These are phyloP conservation scores for Boletus speciosus DNA, from an alignment of 768 basidiomycete species.

Conservation along the genomic window DNA sequence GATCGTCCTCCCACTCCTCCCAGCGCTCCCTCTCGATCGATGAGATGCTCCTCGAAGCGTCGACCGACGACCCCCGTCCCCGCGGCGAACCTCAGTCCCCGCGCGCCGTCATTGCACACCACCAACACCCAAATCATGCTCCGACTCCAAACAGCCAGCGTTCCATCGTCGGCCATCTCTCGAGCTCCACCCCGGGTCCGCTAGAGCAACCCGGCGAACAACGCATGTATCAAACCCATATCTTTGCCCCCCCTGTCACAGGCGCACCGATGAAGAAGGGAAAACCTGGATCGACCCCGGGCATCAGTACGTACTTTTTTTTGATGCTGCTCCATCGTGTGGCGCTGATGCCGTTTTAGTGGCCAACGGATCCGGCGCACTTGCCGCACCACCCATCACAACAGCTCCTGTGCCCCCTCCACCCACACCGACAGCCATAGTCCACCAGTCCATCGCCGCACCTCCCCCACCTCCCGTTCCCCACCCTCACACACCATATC, in stretches of 20 bases:
- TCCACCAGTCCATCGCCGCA: conserved; percentile 4
- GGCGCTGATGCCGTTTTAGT: conserved; percentile 14
- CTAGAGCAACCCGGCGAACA: conserved; percentile 36
- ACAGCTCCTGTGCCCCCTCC: conserved; percentile 10
- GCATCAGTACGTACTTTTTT: conserved; percentile 19
- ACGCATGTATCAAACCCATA: conserved; percentile 57
- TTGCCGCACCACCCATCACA: conserved; percentile 18
- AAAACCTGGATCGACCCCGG: conserved; percentile 37
- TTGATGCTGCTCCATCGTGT: conserved; percentile 1
- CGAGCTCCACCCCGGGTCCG: conserved; percentile 22
- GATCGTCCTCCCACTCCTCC: conserved; percentile 37
- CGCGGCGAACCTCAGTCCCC: conserved; percentile 33
- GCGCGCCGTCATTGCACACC: conserved; percentile 27
- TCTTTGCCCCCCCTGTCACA: conserved; percentile 70
- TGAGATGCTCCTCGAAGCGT: conserved; percentile 47
- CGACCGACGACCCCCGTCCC: conserved; percentile 36
- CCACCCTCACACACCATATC: conserved; percentile 20
- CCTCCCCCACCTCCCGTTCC: not conserved
- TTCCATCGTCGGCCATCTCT: conserved; percentile 20
- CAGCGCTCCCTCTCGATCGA: conserved; percentile 38
- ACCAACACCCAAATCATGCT: conserved; percentile 29
- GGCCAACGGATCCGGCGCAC: conserved; percentile 18
- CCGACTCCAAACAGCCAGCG: conserved; percentile 16
- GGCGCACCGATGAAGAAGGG: conserved; percentile 69
- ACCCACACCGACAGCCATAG: conserved; percentile 11